Conservation (phyloP, 192 early-diverging fungal species). For the Gigaspora rosea region DNA sequence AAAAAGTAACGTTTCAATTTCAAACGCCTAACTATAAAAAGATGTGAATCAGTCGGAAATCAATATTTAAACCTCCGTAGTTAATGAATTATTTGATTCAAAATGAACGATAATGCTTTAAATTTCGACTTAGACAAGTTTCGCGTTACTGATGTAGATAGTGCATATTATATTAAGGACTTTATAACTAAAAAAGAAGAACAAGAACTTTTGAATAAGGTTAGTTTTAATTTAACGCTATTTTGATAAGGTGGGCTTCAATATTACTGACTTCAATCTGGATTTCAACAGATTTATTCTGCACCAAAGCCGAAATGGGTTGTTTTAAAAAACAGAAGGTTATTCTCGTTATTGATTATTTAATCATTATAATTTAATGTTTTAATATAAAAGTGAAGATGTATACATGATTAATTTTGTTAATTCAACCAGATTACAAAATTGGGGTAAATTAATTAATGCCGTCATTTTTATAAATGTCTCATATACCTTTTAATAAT, state of each 20-base stretch:
- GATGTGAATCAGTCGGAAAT: too few relatives aligned
- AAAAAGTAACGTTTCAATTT: too few relatives aligned
- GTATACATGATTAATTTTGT: constrained; percentile 1
- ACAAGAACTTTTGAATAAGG: constrained; percentile 41
- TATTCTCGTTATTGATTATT: neutral
- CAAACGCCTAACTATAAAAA: too few relatives aligned
- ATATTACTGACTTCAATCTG: neutral
- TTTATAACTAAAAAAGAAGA: constrained; percentile 44
- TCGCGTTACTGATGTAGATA: constrained; percentile 21
- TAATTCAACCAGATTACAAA: constrained; percentile 40
- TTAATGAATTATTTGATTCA: neutral
- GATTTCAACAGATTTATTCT: constrained; percentile 38
- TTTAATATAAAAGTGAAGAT: neutral
- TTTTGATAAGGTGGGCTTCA: neutral
- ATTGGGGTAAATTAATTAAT: constrained; percentile 43
- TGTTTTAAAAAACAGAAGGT: constrained; percentile 51
- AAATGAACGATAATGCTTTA: neutral
- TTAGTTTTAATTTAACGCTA: neutral
- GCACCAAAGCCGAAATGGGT: constrained; percentile 56
- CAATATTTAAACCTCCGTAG: too few relatives aligned
- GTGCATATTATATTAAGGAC: constrained; percentile 46
- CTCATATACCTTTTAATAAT: neutral
- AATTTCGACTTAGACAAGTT: neutral
- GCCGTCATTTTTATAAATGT: neutral
- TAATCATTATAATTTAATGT: neutral